phyloP scores from a whole-genome alignment of 345 rosid genomes.

The Sonneratia alba region DNA sequence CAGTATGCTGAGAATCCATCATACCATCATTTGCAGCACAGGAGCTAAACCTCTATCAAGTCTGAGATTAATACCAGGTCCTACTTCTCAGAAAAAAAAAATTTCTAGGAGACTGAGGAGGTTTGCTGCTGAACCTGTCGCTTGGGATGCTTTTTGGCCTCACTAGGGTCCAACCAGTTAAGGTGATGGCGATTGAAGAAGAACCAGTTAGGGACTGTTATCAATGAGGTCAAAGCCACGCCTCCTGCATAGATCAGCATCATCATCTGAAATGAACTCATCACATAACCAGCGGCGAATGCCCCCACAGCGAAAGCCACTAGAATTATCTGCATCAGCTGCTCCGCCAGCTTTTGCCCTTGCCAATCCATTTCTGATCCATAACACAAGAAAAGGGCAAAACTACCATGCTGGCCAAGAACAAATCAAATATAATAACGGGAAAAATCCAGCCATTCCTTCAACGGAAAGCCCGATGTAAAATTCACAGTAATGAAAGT shows the following conservation, averaged over 20 bases:
- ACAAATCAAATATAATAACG: background rate
- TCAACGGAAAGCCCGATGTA: too few species aligned
- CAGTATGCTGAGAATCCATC: background rate
- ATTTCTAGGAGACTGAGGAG: slow-evolving; percentile 36
- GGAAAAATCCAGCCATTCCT: background rate
- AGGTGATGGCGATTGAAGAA: slow-evolving; percentile 1
- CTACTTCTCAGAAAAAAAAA: slow-evolving; percentile 39
- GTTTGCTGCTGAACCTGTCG: slow-evolving; percentile 13
- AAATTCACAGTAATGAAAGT: too few species aligned
- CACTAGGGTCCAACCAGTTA: slow-evolving; percentile 1
- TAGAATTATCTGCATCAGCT: slow-evolving; percentile 77
- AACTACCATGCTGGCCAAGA: background rate
- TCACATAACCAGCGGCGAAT: slow-evolving; percentile 35
- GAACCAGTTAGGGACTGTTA: slow-evolving; percentile 3
- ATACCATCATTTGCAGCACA: background rate
- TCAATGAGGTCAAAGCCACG: slow-evolving; percentile 17
- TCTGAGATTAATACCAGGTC: background rate
- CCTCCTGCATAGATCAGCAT: slow-evolving; percentile 67
- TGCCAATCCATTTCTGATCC: slow-evolving; percentile 75
- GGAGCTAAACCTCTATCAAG: too few species aligned
- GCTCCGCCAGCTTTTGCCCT: slow-evolving; percentile 93
- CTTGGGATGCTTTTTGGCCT: background rate
- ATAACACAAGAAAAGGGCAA: background rate
- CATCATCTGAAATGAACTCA: slow-evolving; percentile 74
- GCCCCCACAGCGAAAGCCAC: slow-evolving; percentile 52